These are phyloP conservation scores for Chenopodium berlandieri DNA, from an alignment of 148 eudicot genomes.

Conservation along the genomic window DNA sequence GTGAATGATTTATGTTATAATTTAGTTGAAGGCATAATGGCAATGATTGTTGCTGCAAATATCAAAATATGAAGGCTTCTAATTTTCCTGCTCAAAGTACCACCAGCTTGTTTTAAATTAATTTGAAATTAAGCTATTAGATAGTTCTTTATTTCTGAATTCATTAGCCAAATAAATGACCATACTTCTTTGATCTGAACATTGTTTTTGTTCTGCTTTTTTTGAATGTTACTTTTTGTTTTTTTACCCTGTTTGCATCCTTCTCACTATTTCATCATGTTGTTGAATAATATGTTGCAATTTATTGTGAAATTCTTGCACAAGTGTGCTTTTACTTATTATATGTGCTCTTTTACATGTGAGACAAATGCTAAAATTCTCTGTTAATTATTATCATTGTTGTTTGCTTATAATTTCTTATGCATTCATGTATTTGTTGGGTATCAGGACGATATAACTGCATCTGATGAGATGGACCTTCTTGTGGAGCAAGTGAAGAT, in stretches of 20 bases:
- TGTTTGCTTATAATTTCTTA: slow-evolving; percentile 7
- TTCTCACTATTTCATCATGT: background rate
- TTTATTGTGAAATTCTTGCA: background rate
- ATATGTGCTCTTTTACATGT: background rate
- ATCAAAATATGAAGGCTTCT: background rate
- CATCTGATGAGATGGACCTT: slow-evolving; percentile 92
- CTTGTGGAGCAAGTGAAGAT: slow-evolving; percentile 96
- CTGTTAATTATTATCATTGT: background rate
- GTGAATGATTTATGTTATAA: background rate
- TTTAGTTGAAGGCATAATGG: background rate
- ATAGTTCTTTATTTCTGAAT: background rate
- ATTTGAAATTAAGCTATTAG: background rate
- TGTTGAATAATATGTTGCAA: background rate
- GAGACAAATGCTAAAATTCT: background rate
- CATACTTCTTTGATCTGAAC: background rate
- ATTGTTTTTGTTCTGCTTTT: background rate
- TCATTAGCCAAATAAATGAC: background rate
- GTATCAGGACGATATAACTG: slow-evolving; percentile 59
- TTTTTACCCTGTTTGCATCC: background rate
- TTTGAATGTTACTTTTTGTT: background rate
- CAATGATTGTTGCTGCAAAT: background rate
- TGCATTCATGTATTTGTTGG: slow-evolving; percentile 19
- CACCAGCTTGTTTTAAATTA: background rate
- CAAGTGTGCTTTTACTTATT: background rate
- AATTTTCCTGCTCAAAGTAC: background rate